phyloP scores from a whole-genome alignment of 1,284 basidiomycete species.

The Ceratobasidium sp. region DNA sequence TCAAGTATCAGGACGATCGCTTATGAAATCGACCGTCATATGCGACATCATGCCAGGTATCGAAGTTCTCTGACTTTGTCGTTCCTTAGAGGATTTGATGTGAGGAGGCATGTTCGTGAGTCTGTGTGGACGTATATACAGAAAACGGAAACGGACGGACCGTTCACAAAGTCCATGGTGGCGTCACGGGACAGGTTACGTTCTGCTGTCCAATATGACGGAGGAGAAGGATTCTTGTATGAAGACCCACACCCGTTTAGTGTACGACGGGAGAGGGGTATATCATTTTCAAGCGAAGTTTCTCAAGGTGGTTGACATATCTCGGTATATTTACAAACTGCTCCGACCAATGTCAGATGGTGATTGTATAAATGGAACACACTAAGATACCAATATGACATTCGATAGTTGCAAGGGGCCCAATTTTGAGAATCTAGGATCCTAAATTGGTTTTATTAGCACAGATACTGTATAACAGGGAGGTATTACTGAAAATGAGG shows the following conservation, averaged over 20 bases:
- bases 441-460: too few species aligned
- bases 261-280: neutral
- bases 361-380: too few species aligned
- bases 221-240: neutral
- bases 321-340: too few species aligned
- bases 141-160: neutral
- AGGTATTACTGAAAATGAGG: too few species aligned
- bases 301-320: too few species aligned
- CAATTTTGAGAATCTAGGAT: too few species aligned
- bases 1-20: constrained; percentile 18
- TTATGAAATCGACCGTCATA: neutral
- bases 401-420: too few species aligned
- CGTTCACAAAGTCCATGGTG: neutral
- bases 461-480: too few species aligned
- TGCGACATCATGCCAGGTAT: neutral
- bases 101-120: neutral
- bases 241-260: neutral
- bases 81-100: neutral
- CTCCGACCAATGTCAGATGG: too few species aligned
- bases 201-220: neutral
- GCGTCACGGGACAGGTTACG: neutral
- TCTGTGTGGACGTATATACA: neutral
- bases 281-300: neutral
- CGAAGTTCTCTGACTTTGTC: neutral
- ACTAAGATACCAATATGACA: too few species aligned